Percentiles rank a stretch among this genome's conserved stretches.
Evolutionary conservation across 768 basidiomycete species (phyloP).

Genomic region (Boletellus emodensis): DNA sequence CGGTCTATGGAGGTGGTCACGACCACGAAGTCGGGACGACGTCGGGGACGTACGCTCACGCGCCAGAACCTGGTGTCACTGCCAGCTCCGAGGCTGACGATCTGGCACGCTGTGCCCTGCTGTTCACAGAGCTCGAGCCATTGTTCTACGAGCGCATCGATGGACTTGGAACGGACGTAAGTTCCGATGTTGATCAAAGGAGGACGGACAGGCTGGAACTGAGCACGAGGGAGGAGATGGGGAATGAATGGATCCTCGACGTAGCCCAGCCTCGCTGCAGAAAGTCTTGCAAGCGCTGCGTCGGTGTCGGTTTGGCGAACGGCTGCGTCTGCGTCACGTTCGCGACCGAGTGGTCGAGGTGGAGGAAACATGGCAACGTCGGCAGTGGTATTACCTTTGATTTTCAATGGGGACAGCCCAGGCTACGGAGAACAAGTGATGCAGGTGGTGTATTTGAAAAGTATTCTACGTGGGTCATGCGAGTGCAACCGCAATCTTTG

Average conservation of each 20-base stretch:
- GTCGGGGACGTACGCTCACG: conserved; percentile 56
- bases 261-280: conserved; percentile 82
- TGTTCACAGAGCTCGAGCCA: conserved; percentile 51
- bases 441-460: too few species aligned
- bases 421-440: too few species aligned
- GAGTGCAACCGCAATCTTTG: too few species aligned
- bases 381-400: background rate
- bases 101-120: conserved; percentile 60
- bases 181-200: conserved; percentile 97
- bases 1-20: conserved; percentile 43
- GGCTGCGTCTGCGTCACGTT: conserved; percentile 40
- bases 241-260: conserved; percentile 71
- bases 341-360: conserved; percentile 9
- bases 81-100: conserved; percentile 92
- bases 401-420: too few species aligned
- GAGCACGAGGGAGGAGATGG: conserved; percentile 63
- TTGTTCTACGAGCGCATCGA: conserved; percentile 69
- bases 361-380: conserved; percentile 11
- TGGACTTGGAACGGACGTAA: conserved; percentile 73
- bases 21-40: background rate
- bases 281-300: conserved; percentile 77
- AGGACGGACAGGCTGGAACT: conserved; percentile 56
- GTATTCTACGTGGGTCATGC: too few species aligned
- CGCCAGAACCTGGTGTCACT: conserved; percentile 97
- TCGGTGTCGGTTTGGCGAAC: conserved; percentile 80